These are phyloP conservation scores for Erythrobasidium hasegawianum DNA, from an alignment of 1,284 basidiomycete genomes.

Conservation along the genomic window DNA sequence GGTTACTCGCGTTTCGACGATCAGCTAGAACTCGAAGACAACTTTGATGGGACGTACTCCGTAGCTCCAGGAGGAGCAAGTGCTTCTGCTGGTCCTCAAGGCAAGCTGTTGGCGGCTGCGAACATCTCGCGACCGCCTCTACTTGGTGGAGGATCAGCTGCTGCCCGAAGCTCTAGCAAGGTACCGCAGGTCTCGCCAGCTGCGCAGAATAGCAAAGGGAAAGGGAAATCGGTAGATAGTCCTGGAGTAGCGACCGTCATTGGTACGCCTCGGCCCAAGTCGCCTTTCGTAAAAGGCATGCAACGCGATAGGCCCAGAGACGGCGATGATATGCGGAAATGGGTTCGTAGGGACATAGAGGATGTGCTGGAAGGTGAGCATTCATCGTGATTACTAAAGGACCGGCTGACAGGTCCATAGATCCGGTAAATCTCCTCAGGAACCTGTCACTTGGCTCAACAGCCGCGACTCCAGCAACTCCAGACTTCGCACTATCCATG, in stretches of 20 bases:
- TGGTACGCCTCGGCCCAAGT: slow-evolving; percentile 27
- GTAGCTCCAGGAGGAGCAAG: slow-evolving; percentile 10
- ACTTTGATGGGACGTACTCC: slow-evolving; percentile 34
- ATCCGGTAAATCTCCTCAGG: slow-evolving; percentile 29
- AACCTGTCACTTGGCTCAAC: slow-evolving; percentile 3
- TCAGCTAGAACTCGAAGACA: slow-evolving; percentile 28
- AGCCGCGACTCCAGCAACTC: background rate
- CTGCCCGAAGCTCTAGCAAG: slow-evolving; percentile 22
- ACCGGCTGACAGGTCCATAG: background rate
- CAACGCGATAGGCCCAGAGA: slow-evolving; percentile 12
- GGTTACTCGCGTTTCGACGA: slow-evolving; percentile 29
- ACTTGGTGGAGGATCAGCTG: background rate
- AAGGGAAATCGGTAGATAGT: slow-evolving; percentile 23
- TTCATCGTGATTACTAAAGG: too few species aligned
- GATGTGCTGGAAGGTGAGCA: slow-evolving; percentile 31
- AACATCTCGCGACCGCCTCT: slow-evolving; percentile 20
- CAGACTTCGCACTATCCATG: background rate
- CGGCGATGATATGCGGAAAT: slow-evolving; percentile 22
- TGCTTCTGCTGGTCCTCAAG: background rate
- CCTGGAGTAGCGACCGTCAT: slow-evolving; percentile 17
- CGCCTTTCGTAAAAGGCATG: slow-evolving; percentile 9
- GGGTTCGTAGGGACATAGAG: slow-evolving; percentile 25
- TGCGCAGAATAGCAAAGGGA: slow-evolving; percentile 14
- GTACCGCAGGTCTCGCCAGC: slow-evolving; percentile 22
- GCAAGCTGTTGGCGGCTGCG: slow-evolving; percentile 26